Evolutionary conservation across 768 basidiomycete species (phyloP), one percentile per base, ranked within the genome.

Genomic region (Chalciporus sphaerocephalus): DNA sequence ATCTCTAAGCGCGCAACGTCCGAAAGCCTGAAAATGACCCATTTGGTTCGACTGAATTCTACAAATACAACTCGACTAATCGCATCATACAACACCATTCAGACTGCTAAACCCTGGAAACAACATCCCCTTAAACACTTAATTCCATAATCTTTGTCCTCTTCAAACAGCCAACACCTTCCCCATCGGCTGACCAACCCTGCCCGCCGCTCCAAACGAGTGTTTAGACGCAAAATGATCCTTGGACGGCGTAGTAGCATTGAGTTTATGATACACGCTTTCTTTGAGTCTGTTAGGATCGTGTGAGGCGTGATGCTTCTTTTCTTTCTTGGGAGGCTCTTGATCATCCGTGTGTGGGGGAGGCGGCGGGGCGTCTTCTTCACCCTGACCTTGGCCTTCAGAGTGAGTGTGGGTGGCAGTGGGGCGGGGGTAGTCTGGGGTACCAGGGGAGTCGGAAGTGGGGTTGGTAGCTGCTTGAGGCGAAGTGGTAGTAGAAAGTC

Each of bases 171-270:
- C 57, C 42, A 74, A 48, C 13, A 40, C 58, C 50, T 69, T 80
- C 22, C 77, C 78, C 38, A 69, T 74, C 34, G 82, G 82, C 56
- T 84, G 82, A 4, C 69, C 72, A 47, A 84, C 83, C 45, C 81
- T 68, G 22, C 74, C 77, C 1, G 58, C 72, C 10, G 58, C 74
- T 15, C 71, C 75, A 51, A 72, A 74, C 0, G 50, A 60, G 33
- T 70, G 71, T 17, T 62, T 60, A 3, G 56, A 54, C 16, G 51
- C 48, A 50, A 60, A 52, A 11, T 56, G 46, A 38, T 76, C 74
- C 48, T 72, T 70, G 23, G 76, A 78, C 4, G 81, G 80, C 48
- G 65, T 62, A 9, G 72, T 77, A 43, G 54, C 65, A 50, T 79
- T 77, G 3, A 64, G 53, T 57, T 81, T 82, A 54, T 62, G 62